phyloP scores from a whole-genome alignment of 345 rosid genomes.

The Eucalyptus tenuipes region DNA sequence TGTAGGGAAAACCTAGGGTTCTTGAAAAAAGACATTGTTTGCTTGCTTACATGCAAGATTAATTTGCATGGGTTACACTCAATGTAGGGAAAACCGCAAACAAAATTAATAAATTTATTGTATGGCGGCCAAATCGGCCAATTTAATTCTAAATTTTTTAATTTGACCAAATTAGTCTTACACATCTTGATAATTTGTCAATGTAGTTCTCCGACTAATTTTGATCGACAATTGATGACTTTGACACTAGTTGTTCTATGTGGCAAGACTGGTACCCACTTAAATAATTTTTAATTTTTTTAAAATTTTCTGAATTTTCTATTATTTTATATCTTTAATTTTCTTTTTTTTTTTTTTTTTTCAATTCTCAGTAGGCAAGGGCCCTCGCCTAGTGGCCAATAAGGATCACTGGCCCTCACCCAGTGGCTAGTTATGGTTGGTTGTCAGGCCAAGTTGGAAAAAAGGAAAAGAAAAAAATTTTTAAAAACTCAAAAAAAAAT shows the following conservation, averaged over 20 bases:
- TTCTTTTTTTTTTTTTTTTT: not conserved
- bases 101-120: not conserved
- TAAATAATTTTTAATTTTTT: not conserved
- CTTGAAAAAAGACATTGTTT: not conserved
- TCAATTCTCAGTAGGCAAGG: accelerated
- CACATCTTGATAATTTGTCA: accelerated
- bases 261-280: accelerated
- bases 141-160: not conserved
- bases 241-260: accelerated
- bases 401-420: accelerated
- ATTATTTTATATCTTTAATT: not conserved
- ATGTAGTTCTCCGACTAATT: not conserved
- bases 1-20: not conserved
- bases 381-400: not conserved
- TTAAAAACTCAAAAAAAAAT: not conserved
- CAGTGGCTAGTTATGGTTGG: not conserved
- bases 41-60: not conserved
- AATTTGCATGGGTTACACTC: not conserved
- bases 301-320: not conserved
- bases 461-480: not conserved
- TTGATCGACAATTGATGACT: accelerated
- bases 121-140: accelerated
- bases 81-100: not conserved
- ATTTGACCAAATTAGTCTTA: not conserved
- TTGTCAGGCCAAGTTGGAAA: not conserved